Evolutionary conservation across 257 asterid species (phyloP).

Genomic region (Cynanchum wilfordii): DNA sequence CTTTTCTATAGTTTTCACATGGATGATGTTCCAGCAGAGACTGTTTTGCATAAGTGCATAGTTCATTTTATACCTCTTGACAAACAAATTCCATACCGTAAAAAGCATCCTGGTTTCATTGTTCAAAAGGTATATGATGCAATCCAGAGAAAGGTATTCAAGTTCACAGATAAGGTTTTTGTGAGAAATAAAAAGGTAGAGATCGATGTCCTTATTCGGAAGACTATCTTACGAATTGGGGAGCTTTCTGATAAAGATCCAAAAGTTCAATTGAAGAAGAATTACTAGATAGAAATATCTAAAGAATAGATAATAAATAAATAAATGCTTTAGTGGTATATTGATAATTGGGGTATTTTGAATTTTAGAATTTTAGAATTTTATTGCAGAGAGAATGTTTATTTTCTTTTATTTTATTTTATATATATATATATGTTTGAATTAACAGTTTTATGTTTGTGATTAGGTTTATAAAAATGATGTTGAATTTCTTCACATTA

Average conservation of each 20-base stretch:
- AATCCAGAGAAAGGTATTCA: slow-evolving; percentile 51
- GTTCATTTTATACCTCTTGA: slow-evolving; percentile 74
- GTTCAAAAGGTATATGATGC: slow-evolving; percentile 79
- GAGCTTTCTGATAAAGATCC: slow-evolving; percentile 66
- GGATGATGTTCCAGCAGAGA: slow-evolving; percentile 78
- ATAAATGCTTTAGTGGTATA: too few species aligned
- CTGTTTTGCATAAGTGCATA: slow-evolving; percentile 81
- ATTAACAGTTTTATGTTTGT: too few species aligned
- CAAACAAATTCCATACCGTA: slow-evolving; percentile 64
- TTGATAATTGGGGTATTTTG: too few species aligned
- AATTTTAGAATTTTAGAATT: too few species aligned
- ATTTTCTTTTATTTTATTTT: too few species aligned
- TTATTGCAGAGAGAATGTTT: too few species aligned
- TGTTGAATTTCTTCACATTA: too few species aligned
- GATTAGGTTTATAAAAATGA: too few species aligned
- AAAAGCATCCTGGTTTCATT: slow-evolving; percentile 76
- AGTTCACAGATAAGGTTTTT: slow-evolving; percentile 66
- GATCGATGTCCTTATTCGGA: slow-evolving; percentile 63
- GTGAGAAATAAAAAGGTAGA: slow-evolving; percentile 63
- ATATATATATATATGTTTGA: too few species aligned
- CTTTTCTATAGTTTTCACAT: slow-evolving; percentile 75
- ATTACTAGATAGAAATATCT: slow-evolving; percentile 14
- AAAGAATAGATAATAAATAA: too few species aligned
- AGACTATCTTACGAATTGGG: slow-evolving; percentile 57
- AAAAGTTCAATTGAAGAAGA: slow-evolving; percentile 51